Percentiles rank a stretch among this genome's conserved stretches.
Evolutionary conservation across 2,329 filamentous ascomycete species (phyloP).

Genomic region (Colletotrichum incanum): DNA sequence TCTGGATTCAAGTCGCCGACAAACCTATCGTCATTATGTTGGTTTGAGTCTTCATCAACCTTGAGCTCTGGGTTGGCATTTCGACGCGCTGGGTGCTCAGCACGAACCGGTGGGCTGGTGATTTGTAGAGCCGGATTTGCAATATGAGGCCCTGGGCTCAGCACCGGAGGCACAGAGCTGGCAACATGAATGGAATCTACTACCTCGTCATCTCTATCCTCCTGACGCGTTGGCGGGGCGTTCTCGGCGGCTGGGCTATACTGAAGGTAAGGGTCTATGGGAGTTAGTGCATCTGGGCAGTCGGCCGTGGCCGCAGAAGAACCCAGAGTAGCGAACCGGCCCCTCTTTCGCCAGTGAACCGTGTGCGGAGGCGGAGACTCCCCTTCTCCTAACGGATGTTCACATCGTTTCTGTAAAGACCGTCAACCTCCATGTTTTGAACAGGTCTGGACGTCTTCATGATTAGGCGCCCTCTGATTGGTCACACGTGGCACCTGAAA

Average conservation of each 20-base stretch:
- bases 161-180: background rate
- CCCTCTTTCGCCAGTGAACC: conserved; percentile 16
- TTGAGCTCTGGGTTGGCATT: background rate
- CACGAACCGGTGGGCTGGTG: background rate
- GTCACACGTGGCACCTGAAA: background rate
- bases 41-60: conserved; percentile 34
- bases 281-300: background rate
- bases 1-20: conserved; percentile 47
- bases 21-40: conserved; percentile 42
- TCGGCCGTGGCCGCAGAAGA: background rate
- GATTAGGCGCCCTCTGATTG: conserved; percentile 18
- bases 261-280: background rate
- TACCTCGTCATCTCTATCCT: background rate
- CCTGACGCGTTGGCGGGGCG: background rate
- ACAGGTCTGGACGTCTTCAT: background rate
- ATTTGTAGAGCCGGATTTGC: too few species aligned
- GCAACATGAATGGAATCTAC: conserved; percentile 13
- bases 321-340: background rate
- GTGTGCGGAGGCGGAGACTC: conserved; percentile 26
- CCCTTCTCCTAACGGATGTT: conserved; percentile 27
- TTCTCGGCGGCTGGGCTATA: background rate
- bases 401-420: conserved; percentile 41
- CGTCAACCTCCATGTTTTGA: conserved; percentile 9
- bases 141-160: background rate
- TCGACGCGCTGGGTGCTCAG: background rate